Percentiles rank a stretch among this genome's conserved stretches.
Conservation (phyloP, 805 yeast genomes). For the Lachancea meyersii region DNA sequence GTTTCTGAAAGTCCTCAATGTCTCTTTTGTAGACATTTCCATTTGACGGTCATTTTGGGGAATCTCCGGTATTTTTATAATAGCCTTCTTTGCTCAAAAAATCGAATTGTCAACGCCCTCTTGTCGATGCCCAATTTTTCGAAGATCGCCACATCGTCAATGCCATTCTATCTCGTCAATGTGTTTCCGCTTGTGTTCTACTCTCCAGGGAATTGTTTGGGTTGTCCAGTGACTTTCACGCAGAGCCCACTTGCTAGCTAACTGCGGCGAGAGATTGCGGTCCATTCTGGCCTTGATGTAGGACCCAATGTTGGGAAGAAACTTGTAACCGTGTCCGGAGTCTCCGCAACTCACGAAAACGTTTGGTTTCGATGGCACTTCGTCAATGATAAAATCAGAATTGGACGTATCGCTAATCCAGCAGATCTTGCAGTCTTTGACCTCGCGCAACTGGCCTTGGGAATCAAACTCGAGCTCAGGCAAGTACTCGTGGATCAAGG, state of each 20-base stretch:
- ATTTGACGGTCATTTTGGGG: too few species aligned
- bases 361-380: slow-evolving; percentile 31
- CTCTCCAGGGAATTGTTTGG: slow-evolving; percentile 11
- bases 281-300: slow-evolving; percentile 35
- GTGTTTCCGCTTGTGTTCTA: slow-evolving; percentile 8
- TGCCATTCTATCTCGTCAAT: slow-evolving; percentile 4
- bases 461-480: slow-evolving; percentile 36
- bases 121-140: too few species aligned
- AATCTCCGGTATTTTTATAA: too few species aligned
- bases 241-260: slow-evolving; percentile 32
- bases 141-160: too few species aligned
- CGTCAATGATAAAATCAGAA: slow-evolving; percentile 38
- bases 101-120: too few species aligned
- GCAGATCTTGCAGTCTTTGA: slow-evolving; percentile 34
- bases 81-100: too few species aligned
- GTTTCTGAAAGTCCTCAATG: too few species aligned
- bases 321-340: slow-evolving; percentile 44
- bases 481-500: slow-evolving; percentile 28
- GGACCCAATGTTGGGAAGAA: slow-evolving; percentile 42
- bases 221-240: slow-evolving; percentile 13
- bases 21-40: too few species aligned
- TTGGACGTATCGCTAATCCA: slow-evolving; percentile 41
- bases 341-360: slow-evolving; percentile 43
- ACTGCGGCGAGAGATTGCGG: slow-evolving; percentile 23
- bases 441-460: slow-evolving; percentile 20